A percentile compares a stretch with the other conserved stretches of the same genome.
These are phyloP conservation scores for Leucocoprinus sp. DNA, from an alignment of 768 basidiomycete species.

Conservation along the genomic window DNA sequence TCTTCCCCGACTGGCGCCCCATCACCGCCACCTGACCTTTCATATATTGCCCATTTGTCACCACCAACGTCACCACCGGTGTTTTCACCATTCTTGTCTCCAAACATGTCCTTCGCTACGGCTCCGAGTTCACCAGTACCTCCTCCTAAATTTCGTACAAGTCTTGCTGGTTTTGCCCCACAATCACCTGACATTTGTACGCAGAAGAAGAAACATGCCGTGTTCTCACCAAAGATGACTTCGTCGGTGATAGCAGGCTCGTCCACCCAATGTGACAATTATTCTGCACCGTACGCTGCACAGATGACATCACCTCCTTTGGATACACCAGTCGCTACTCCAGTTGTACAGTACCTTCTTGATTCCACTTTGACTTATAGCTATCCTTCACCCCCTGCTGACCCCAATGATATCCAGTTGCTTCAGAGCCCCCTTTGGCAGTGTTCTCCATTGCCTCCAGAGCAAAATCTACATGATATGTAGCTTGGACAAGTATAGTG, in stretches of 20 bases:
- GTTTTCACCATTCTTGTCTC: neutral
- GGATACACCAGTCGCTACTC: neutral
- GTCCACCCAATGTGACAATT: neutral
- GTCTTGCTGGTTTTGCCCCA: slow-evolving; percentile 1
- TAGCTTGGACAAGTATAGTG: no score
- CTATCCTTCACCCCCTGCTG: slow-evolving; percentile 1
- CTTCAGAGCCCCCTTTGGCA: slow-evolving; percentile 10
- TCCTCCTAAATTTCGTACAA: neutral
- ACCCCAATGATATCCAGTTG: slow-evolving; percentile 5
- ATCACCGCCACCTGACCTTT: neutral
- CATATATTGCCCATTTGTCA: neutral
- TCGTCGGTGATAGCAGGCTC: neutral
- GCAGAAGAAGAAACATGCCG: neutral
- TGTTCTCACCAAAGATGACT: neutral
- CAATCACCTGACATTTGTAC: slow-evolving; percentile 3
- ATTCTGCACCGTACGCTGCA: neutral
- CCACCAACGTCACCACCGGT: neutral
- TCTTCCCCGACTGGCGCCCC: neutral
- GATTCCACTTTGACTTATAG: neutral
- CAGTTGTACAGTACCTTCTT: neutral
- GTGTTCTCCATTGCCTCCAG: slow-evolving; percentile 7
- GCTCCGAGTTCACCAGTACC: slow-evolving; percentile 1
- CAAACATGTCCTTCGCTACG: neutral
- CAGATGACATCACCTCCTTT: neutral
- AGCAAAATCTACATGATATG: neutral